Percentiles rank a stretch among this genome's conserved stretches.
These are phyloP conservation scores for Hemileccinum rubropunctum DNA, from an alignment of 768 basidiomycete species.

Conservation along the genomic window DNA sequence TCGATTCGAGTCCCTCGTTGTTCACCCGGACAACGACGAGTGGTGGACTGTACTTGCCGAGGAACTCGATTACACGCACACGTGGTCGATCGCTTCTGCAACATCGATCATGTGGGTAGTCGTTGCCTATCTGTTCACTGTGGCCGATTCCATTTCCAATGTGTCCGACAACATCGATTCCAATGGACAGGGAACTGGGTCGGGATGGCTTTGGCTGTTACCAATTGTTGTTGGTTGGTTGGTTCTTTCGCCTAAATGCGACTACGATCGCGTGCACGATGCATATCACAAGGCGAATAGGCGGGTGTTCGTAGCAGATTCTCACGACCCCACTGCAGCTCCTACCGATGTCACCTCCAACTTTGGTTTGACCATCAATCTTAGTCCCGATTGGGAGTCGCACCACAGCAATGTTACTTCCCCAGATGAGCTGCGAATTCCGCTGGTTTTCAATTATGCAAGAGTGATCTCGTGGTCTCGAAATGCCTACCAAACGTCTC, in stretches of 20 bases:
- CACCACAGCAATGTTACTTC: conserved; percentile 2
- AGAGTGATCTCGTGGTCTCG: conserved; percentile 22
- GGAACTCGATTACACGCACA: conserved; percentile 37
- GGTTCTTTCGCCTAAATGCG: conserved; percentile 39
- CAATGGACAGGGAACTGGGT: conserved; percentile 38
- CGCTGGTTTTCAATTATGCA: conserved; percentile 27
- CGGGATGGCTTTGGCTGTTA: conserved; percentile 44
- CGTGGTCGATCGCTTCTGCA: conserved; percentile 40
- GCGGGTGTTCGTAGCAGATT: not conserved
- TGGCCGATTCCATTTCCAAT: conserved; percentile 15
- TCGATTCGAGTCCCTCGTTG: conserved; percentile 40
- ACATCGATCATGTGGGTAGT: conserved; percentile 44
- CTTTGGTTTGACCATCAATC: conserved; percentile 17
- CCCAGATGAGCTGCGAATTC: conserved; percentile 23
- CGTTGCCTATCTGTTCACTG: conserved; percentile 36
- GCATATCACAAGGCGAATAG: conserved; percentile 16
- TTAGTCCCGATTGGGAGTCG: conserved; percentile 3
- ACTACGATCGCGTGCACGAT: conserved; percentile 28
- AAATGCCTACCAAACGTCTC: conserved; percentile 11
- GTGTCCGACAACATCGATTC: conserved; percentile 23
- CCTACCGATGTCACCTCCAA: not conserved
- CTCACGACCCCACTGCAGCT: not conserved
- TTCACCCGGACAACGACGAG: conserved; percentile 40
- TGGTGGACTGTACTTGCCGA: conserved; percentile 39
- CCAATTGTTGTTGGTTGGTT: conserved; percentile 42